These are phyloP conservation scores for Rhynchosporium graminicola DNA, from an alignment of 2,329 filamentous ascomycete genomes.

Conservation along the genomic window DNA sequence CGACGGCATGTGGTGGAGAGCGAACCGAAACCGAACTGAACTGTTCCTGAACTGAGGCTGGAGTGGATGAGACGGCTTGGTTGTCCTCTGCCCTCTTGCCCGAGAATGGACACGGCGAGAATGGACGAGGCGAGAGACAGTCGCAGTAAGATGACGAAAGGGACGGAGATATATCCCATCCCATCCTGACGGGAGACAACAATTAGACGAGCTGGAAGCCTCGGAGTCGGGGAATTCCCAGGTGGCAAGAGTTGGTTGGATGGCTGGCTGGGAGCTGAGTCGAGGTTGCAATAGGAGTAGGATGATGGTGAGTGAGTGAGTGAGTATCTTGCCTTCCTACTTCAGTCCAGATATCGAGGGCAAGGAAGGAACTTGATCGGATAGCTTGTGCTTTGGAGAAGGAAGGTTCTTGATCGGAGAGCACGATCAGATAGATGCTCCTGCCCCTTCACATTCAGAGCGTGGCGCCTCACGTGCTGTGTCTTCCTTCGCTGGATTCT, in stretches of 20 bases:
- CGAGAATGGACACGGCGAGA: too few relatives aligned
- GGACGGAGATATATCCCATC: not conserved
- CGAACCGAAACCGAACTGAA: too few relatives aligned
- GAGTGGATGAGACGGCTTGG: conserved; percentile 11
- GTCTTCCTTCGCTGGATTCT: not conserved
- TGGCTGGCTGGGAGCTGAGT: not conserved
- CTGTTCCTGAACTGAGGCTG: conserved; percentile 4
- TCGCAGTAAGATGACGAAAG: conserved; percentile 1
- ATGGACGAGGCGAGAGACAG: not conserved
- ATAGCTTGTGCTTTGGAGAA: not conserved
- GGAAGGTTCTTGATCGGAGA: not conserved
- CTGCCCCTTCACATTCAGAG: not conserved
- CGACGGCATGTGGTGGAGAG: not conserved
- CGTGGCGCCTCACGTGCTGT: conserved; percentile 8
- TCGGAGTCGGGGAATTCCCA: conserved; percentile 9
- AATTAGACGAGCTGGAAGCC: not conserved
- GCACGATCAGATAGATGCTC: not conserved
- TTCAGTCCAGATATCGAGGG: too few relatives aligned
- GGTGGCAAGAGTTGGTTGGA: not conserved
- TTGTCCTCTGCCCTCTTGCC: conserved; percentile 6
- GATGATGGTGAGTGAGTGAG: too few relatives aligned
- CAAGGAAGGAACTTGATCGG: not conserved
- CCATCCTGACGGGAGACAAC: not conserved
- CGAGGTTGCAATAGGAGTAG: not conserved
- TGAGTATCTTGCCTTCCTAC: too few relatives aligned